Conservation (phyloP, 768 basidiomycete species). For the Collybiopsis confluens region DNA sequence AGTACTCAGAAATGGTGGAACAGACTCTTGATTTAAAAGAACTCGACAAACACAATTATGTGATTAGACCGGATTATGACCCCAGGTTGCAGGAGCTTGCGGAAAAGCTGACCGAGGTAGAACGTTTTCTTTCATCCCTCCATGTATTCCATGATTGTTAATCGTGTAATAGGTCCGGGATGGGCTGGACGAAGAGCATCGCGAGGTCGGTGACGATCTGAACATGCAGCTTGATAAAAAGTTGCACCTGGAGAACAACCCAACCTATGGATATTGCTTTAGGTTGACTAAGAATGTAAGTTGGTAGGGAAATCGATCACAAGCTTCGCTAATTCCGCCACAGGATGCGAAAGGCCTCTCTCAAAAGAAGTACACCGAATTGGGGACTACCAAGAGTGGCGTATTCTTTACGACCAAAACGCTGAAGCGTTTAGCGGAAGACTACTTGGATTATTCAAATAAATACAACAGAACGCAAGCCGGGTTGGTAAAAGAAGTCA, state of each 20-base stretch:
- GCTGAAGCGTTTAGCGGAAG: conserved; percentile 68
- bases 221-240: conserved; percentile 89
- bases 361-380: conserved; percentile 70
- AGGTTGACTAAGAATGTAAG: conserved; percentile 85
- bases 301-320: conserved; percentile 1
- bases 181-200: conserved; percentile 79
- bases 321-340: background rate
- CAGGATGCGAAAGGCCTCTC: conserved; percentile 79
- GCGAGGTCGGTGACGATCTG: conserved; percentile 61
- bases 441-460: conserved; percentile 63
- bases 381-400: conserved; percentile 82
- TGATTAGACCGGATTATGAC: conserved; percentile 92
- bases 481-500: conserved; percentile 86
- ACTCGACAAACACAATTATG: conserved; percentile 79
- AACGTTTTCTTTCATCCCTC: conserved; percentile 4
- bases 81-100: conserved; percentile 65
- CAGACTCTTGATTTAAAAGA: conserved; percentile 90
- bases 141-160: background rate
- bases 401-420: conserved; percentile 81
- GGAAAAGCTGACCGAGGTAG: conserved; percentile 55
- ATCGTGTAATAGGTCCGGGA: conserved; percentile 71
- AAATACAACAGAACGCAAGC: conserved; percentile 75
- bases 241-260: conserved; percentile 89
- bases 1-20: conserved; percentile 93
- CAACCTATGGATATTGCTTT: conserved; percentile 89